Evolutionary conservation across 2,329 filamentous ascomycete species (phyloP).

Genomic region (Fusarium haematococcum): DNA sequence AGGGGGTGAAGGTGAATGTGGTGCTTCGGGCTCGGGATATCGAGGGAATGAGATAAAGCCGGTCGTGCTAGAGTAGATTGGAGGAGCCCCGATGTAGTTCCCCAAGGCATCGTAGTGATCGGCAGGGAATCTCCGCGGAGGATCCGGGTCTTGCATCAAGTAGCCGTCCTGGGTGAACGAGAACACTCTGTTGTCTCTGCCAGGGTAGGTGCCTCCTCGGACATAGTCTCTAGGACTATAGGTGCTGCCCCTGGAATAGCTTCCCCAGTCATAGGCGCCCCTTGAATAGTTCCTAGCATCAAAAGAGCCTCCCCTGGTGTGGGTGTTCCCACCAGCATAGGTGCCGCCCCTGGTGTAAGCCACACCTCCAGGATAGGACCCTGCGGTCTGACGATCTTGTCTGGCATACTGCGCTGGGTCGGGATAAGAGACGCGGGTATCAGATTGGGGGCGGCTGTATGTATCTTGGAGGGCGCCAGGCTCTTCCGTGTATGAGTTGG

Average conservation of each 20-base stretch:
- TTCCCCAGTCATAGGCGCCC: neutral
- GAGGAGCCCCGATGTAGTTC: conserved; percentile 25
- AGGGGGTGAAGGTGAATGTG: neutral
- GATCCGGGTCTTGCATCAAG: conserved; percentile 19
- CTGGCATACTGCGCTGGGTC: conserved; percentile 19
- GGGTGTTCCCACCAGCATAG: neutral
- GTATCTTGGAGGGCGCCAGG: neutral
- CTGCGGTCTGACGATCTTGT: neutral
- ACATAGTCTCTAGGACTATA: neutral
- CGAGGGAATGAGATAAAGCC: conserved; percentile 32
- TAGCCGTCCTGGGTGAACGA: neutral
- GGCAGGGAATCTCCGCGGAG: conserved; percentile 21
- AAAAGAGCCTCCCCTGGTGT: neutral
- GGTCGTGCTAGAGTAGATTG: neutral
- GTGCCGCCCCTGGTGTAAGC: neutral
- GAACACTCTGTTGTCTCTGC: neutral
- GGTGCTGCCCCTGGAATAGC: neutral
- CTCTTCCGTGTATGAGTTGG: conserved; percentile 9
- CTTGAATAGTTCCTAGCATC: neutral
- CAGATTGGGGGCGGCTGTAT: neutral
- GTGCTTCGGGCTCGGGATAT: conserved; percentile 11
- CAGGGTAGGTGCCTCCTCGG: conserved; percentile 17
- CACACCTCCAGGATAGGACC: conserved; percentile 3
- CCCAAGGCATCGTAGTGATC: conserved; percentile 30
- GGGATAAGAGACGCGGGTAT: conserved; percentile 18